phyloP scores from a whole-genome alignment of 306 rosid genomes.

The Rosa multiflora region DNA sequence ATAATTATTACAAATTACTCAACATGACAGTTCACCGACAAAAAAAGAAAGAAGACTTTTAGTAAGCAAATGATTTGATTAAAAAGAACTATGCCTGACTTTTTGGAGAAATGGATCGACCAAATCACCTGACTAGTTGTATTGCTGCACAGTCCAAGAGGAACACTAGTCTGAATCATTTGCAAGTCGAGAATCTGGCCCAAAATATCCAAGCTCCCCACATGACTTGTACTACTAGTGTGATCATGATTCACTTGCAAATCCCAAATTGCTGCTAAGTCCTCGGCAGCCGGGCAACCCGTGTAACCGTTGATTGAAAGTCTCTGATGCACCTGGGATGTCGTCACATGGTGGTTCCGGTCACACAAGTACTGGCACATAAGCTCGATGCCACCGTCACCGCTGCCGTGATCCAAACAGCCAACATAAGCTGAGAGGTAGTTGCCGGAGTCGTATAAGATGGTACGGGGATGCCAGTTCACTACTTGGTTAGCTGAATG shows the following conservation, averaged over 20 bases:
- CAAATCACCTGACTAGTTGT: background rate
- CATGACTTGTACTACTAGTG: background rate
- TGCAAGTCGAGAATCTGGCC: background rate
- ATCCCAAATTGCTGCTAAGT: constrained; percentile 72
- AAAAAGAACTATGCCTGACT: background rate
- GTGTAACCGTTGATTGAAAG: constrained; percentile 54
- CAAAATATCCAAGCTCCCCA: background rate
- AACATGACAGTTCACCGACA: background rate
- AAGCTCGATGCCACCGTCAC: constrained; percentile 25
- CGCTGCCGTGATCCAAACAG: constrained; percentile 57
- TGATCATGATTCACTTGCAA: constrained; percentile 29
- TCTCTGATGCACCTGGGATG: constrained; percentile 39
- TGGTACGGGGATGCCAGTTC: constrained; percentile 53
- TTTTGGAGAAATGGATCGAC: background rate
- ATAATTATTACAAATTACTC: too few relatives aligned
- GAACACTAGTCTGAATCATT: background rate
- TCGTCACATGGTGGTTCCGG: constrained; percentile 38
- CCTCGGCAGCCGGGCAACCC: constrained; percentile 75
- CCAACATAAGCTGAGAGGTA: constrained; percentile 42
- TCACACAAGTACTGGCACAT: constrained; percentile 57
- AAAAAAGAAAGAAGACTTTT: too few relatives aligned
- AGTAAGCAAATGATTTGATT: background rate
- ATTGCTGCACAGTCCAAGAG: background rate
- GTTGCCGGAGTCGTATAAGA: constrained; percentile 60
- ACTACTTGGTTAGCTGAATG: constrained; percentile 78